Percentiles rank a stretch among this genome's conserved stretches.
Conservation (phyloP, 768 basidiomycete species). For the Boletus pseudopeckii region DNA sequence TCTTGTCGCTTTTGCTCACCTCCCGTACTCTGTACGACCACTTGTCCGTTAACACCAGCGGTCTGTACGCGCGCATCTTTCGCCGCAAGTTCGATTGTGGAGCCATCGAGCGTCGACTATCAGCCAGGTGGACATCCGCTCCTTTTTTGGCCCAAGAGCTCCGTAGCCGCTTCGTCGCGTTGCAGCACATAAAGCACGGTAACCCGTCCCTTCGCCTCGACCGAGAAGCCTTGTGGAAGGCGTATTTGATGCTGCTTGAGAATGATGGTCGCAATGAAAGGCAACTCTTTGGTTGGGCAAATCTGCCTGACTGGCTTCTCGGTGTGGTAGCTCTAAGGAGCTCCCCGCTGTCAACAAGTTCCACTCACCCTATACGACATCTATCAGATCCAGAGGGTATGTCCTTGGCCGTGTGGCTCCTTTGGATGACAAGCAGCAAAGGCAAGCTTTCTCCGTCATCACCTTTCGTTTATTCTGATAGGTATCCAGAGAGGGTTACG, state of each 20-base stretch:
- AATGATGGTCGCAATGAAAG: conserved; percentile 45
- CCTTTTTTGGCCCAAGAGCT: conserved; percentile 42
- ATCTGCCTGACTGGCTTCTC: conserved; percentile 28
- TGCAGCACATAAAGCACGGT: conserved; percentile 40
- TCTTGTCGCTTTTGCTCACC: conserved; percentile 39
- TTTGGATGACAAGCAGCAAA: conserved; percentile 44
- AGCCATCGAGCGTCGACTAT: conserved; percentile 40
- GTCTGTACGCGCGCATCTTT: conserved; percentile 44
- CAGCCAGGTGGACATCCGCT: conserved; percentile 35
- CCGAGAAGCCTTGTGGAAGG: conserved; percentile 50
- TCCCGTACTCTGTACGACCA: conserved; percentile 36
- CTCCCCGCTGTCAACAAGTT: neutral
- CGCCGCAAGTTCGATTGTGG: conserved; percentile 41
- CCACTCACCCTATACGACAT: conserved; percentile 17
- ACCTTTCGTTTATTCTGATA: conserved; percentile 11
- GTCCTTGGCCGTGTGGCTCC: conserved; percentile 42
- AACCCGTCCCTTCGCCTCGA: conserved; percentile 14
- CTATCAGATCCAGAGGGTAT: conserved; percentile 33
- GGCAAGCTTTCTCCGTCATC: conserved; percentile 27
- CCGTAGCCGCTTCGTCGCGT: conserved; percentile 37
- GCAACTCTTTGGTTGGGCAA: conserved; percentile 44
- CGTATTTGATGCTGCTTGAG: conserved; percentile 53
- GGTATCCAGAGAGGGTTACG: conserved; percentile 31
- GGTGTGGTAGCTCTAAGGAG: conserved; percentile 14
- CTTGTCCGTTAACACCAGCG: conserved; percentile 36